phyloP scores from a whole-genome alignment of 2,329 filamentous ascomycete species.

The Colletotrichum kahawae region DNA sequence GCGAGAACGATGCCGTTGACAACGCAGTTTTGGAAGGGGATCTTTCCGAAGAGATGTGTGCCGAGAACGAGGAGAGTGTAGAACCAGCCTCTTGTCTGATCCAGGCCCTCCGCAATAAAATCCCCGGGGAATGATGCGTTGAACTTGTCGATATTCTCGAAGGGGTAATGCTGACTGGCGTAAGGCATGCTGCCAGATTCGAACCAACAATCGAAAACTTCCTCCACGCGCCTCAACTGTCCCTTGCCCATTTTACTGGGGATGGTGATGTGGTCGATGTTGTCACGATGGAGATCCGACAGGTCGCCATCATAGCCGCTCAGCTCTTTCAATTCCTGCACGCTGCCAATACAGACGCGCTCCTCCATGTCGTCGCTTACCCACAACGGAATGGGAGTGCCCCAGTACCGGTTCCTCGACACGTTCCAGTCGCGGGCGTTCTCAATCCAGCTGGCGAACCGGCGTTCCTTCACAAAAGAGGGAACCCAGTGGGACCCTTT shows the following conservation, averaged over 20 bases:
- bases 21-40: conserved; percentile 95
- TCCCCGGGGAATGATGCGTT: conserved; percentile 85
- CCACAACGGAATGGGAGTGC: conserved; percentile 91
- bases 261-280: conserved; percentile 93
- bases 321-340: conserved; percentile 81
- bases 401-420: conserved; percentile 93
- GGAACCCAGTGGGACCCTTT: conserved; percentile 93
- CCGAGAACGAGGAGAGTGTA: conserved; percentile 91
- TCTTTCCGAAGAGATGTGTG: conserved; percentile 82
- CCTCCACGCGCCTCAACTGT: conserved; percentile 77
- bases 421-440: conserved; percentile 97
- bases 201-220: conserved; percentile 98
- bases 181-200: conserved; percentile 97
- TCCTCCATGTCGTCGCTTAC: conserved; percentile 89
- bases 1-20: conserved; percentile 94
- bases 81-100: conserved; percentile 97
- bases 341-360: conserved; percentile 83
- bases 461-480: conserved; percentile 85
- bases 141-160: conserved; percentile 84
- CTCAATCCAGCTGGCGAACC: conserved; percentile 89
- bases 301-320: conserved; percentile 87
- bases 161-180: conserved; percentile 88
- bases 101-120: conserved; percentile 91
- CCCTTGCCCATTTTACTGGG: conserved; percentile 89
- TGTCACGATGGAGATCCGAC: conserved; percentile 87